phyloP scores from a whole-genome alignment of 306 rosid genomes.

The Delonix regia region DNA sequence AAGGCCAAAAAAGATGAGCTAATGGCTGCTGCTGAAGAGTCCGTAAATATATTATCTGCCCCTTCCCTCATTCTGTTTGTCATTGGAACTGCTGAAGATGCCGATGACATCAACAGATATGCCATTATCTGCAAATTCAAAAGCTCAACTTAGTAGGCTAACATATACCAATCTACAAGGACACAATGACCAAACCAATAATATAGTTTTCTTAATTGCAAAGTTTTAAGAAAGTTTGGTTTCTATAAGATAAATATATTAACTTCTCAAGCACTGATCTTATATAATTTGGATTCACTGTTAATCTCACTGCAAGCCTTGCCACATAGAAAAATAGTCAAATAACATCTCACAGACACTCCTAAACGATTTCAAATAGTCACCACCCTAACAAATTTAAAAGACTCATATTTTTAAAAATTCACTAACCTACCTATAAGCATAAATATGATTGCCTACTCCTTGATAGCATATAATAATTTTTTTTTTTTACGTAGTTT shows the following conservation, averaged over 20 bases:
- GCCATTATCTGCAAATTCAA: slow-evolving; percentile 66
- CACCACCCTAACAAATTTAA: too few species aligned
- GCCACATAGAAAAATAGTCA: too few species aligned
- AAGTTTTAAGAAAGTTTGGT: background rate
- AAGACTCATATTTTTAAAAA: too few species aligned
- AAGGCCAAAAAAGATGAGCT: slow-evolving; percentile 76
- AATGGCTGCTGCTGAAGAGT: slow-evolving; percentile 66
- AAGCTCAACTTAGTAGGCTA: background rate
- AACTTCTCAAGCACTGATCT: background rate
- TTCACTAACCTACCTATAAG: background rate
- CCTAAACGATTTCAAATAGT: too few species aligned
- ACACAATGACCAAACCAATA: slow-evolving; percentile 21
- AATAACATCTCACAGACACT: too few species aligned
- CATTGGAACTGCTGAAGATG: slow-evolving; percentile 69
- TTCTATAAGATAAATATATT: background rate
- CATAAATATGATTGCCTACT: background rate
- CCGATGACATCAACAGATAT: slow-evolving; percentile 73
- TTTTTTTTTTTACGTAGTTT: too few species aligned
- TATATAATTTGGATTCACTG: background rate
- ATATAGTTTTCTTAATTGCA: slow-evolving; percentile 7
- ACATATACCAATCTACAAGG: background rate
- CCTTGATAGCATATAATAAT: background rate
- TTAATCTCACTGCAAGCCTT: too few species aligned
- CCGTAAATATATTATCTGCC: slow-evolving; percentile 69
- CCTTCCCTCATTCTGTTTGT: slow-evolving; percentile 72